Evolutionary conservation across 2,329 filamentous ascomycete species (phyloP).

Genomic region (Fusarium chuoi): DNA sequence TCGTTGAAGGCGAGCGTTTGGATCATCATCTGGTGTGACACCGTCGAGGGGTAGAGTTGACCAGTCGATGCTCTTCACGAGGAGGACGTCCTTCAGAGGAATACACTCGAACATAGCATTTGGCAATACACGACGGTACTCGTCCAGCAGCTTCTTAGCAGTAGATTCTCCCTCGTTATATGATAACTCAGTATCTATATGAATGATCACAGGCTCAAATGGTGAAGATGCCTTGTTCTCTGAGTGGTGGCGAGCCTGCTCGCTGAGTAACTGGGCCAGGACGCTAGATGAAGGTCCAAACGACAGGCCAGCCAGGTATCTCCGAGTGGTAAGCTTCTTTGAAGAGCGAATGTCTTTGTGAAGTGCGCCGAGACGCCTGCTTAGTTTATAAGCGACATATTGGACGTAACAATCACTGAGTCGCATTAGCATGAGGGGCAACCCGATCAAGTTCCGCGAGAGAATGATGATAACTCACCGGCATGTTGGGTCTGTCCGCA

Average conservation of each 20-base stretch:
- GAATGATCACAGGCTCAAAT: constrained; percentile 73
- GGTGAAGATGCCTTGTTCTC: constrained; percentile 71
- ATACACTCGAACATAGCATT: constrained; percentile 71
- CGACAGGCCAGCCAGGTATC: constrained; percentile 81
- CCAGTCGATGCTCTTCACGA: constrained; percentile 65
- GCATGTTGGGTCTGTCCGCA: constrained; percentile 49
- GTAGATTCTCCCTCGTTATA: constrained; percentile 34
- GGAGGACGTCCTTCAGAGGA: constrained; percentile 71
- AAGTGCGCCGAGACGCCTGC: constrained; percentile 73
- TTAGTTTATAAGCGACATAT: constrained; percentile 81
- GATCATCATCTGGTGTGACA: constrained; percentile 25
- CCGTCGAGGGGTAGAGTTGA: constrained; percentile 51
- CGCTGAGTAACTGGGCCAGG: constrained; percentile 79
- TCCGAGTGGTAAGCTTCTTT: constrained; percentile 48
- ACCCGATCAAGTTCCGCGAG: neutral
- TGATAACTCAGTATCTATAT: constrained; percentile 59
- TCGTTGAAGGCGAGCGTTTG: constrained; percentile 59
- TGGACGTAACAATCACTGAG: constrained; percentile 74
- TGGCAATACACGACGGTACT: constrained; percentile 71
- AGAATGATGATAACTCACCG: constrained; percentile 37
- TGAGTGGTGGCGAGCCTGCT: constrained; percentile 73
- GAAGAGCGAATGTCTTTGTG: constrained; percentile 59
- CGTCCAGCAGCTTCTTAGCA: constrained; percentile 59
- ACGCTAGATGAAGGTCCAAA: constrained; percentile 83
- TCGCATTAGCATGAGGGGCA: constrained; percentile 9